phyloP scores from a whole-genome alignment of 345 rosid species.

The Pistacia integerrima region DNA sequence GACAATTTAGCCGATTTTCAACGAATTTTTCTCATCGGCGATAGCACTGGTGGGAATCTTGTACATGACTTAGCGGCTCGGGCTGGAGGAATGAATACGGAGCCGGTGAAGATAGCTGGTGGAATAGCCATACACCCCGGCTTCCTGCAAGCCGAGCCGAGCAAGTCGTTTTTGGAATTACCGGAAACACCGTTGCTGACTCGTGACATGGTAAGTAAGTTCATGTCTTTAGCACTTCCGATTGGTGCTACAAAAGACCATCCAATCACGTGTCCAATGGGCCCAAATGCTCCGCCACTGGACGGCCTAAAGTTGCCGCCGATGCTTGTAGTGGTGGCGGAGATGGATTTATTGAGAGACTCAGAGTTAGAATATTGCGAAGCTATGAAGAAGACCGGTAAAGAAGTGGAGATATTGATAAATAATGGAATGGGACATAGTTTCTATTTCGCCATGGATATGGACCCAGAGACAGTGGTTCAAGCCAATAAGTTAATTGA shows the following conservation, averaged over 20 bases:
- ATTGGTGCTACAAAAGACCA: slow-evolving; percentile 10
- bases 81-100: slow-evolving; percentile 13
- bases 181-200: slow-evolving; percentile 12
- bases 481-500: background rate
- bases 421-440: slow-evolving; percentile 1
- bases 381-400: slow-evolving; percentile 10
- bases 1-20: slow-evolving; percentile 17
- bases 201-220: slow-evolving; percentile 11
- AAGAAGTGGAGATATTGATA: background rate
- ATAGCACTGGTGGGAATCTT: slow-evolving; percentile 35
- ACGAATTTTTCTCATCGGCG: slow-evolving; percentile 37
- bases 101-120: slow-evolving; percentile 29
- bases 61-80: slow-evolving; percentile 38
- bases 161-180: background rate
- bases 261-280: slow-evolving; percentile 14
- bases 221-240: slow-evolving; percentile 1
- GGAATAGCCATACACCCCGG: slow-evolving; percentile 38
- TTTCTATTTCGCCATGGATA: slow-evolving; percentile 6
- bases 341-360: slow-evolving; percentile 12
- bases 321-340: background rate
- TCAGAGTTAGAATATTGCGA: slow-evolving; percentile 8
- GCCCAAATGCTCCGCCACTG: background rate
- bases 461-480: background rate
- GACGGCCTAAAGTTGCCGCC: background rate
- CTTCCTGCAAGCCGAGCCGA: background rate